Base-by-base conservation (phyloP, 495 filamentous ascomycete species). In the Podospora appendiculata region DNA sequence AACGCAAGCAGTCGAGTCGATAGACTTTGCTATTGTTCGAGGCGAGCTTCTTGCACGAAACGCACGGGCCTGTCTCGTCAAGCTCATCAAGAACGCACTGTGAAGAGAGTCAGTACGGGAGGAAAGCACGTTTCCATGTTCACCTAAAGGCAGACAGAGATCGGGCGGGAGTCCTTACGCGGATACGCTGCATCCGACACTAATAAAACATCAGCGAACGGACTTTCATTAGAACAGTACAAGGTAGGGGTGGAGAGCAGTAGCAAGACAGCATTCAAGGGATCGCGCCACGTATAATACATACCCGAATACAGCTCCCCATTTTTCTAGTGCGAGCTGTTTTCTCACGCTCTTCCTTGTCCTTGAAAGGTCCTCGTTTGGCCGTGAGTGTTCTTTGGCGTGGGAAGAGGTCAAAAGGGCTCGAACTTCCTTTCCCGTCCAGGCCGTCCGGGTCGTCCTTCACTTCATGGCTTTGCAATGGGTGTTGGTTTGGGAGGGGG, bases 141-240 rank as follows among this genome's bases (percentile, higher is more conserved):
- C 5, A 25, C 25, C 25, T 5, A 25, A 25, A 25, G 25, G 25
- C 25, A 25, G 25, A 25, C 25, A 25, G 2, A 25, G 25, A 25
- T 25, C 25, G 25, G 25, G 25, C 25, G 25, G 25, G 5, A 25
- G 25, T 25, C 25, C 72, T 68, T 58, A 79, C 75, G 47, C 76
- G 70, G 51, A 79, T 77, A n/a, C 75, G 68, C 59, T 79, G 76
- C 70, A 79, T 78, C 45, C 75, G 68, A 50, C 76, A 79, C 32
- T 25, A 25, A 25, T 25, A 25, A 25, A 25, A 25, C 25, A 25
- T 25, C 25, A 25, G 25, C 25, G 25, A 25, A 25, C 5, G 25
- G 5, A 2, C 25, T 25, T 25, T 25, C 25, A 25, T 25, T 5
- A 5, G 25, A 25, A 25, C 25, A 25, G 25, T 5, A 25, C 2